These are phyloP conservation scores for Coemansia sp. DNA, from an alignment of 192 early-diverging fungal species.

Conservation along the genomic window DNA sequence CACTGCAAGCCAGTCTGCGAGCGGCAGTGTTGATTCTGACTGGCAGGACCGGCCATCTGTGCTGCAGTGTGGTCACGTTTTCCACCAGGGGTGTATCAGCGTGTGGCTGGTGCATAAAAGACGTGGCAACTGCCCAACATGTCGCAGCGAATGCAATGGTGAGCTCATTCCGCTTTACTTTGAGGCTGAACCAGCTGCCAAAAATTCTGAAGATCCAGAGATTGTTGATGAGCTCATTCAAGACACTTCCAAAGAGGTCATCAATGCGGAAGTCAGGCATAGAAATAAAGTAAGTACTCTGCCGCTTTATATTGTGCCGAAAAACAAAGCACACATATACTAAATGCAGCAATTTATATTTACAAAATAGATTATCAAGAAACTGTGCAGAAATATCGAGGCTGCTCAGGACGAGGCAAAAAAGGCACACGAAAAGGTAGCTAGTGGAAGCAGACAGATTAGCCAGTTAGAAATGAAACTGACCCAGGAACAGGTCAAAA, in stretches of 20 bases:
- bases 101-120: conserved; percentile 34
- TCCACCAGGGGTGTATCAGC: conserved; percentile 43
- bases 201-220: background rate
- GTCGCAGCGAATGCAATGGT: conserved; percentile 27
- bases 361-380: background rate
- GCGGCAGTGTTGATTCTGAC: background rate
- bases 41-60: conserved; percentile 31
- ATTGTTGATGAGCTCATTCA: no score
- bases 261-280: conserved; percentile 12
- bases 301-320: background rate
- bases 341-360: no score
- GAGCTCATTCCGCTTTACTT: conserved; percentile 37
- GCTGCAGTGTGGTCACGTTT: conserved; percentile 47
- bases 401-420: conserved; percentile 25
- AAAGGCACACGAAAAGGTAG: conserved; percentile 7
- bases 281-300: conserved; percentile 7
- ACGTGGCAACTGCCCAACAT: conserved; percentile 42
- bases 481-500: background rate
- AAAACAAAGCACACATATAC: no score
- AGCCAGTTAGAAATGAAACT: background rate
- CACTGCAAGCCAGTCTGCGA: background rate
- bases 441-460: background rate
- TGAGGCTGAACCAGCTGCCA: conserved; percentile 14
- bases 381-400: conserved; percentile 26
- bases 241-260: background rate